These are phyloP conservation scores for Debaryomycetaceae sp. DNA, from an alignment of 1,139 yeast genomes.

Conservation along the genomic window DNA sequence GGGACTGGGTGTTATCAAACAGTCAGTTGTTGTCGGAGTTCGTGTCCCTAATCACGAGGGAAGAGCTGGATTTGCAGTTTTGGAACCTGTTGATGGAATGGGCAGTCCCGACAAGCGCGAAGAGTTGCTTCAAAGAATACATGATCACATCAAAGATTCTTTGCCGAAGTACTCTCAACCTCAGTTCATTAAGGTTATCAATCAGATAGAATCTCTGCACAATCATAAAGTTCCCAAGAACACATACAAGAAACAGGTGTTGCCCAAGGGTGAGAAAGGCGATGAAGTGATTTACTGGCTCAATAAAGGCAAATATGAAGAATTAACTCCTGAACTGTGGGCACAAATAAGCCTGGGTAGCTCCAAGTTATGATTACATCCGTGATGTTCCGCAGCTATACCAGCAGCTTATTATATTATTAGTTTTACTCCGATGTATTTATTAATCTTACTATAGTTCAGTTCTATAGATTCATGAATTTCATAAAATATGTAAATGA, in stretches of 20 bases:
- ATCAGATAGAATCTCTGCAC: conserved; percentile 63
- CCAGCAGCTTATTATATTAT: no score
- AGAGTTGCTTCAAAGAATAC: conserved; percentile 31
- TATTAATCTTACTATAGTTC: conserved; percentile 1
- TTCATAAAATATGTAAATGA: not conserved
- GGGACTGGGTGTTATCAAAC: conserved; percentile 55
- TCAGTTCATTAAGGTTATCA: conserved; percentile 68
- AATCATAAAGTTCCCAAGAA: conserved; percentile 87
- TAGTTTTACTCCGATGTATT: not conserved
- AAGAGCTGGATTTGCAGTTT: conserved; percentile 85
- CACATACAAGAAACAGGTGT: conserved; percentile 66
- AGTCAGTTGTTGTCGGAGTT: conserved; percentile 87
- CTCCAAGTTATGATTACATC: conserved; percentile 35
- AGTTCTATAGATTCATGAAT: conserved; percentile 1
- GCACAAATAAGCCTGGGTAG: conserved; percentile 39
- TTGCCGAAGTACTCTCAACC: conserved; percentile 92
- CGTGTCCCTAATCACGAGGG: conserved; percentile 89
- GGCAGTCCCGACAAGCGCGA: conserved; percentile 17
- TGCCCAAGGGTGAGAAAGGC: conserved; percentile 70
- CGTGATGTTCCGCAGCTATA: not conserved
- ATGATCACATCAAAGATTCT: conserved; percentile 35
- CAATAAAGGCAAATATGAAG: conserved; percentile 52
- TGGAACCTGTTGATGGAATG: conserved; percentile 49
- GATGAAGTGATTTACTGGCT: conserved; percentile 70
- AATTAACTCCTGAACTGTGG: conserved; percentile 63